A percentile compares a stretch with the other conserved stretches of the same genome.
Conservation (phyloP, 495 filamentous ascomycete species). For the Aspergillus affinis region DNA sequence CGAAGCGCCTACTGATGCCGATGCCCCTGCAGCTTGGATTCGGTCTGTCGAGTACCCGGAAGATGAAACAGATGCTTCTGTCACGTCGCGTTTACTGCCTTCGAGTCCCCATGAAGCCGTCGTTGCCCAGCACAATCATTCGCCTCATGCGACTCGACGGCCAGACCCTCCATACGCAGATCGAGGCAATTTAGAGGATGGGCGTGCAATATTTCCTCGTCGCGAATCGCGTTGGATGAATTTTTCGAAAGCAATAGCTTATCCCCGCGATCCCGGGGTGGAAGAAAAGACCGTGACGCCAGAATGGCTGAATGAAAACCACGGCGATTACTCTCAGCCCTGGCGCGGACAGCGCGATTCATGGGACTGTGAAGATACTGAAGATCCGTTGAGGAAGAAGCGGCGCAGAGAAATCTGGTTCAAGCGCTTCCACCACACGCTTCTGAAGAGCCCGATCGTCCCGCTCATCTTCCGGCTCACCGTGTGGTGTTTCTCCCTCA, state of each 20-base stretch:
- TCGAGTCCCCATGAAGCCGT: slow-evolving; percentile 50
- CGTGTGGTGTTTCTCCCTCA: slow-evolving; percentile 77
- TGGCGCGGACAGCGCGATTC: slow-evolving; percentile 50
- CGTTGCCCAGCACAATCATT: slow-evolving; percentile 61
- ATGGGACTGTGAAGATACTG: slow-evolving; percentile 41
- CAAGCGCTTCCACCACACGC: slow-evolving; percentile 52
- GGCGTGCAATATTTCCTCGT: slow-evolving; percentile 18
- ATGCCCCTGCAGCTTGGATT: slow-evolving; percentile 36
- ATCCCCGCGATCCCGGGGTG: slow-evolving; percentile 45
- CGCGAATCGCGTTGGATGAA: slow-evolving; percentile 60
- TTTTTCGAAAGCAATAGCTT: slow-evolving; percentile 56
- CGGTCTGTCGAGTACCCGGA: slow-evolving; percentile 34
- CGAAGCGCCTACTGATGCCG: slow-evolving; percentile 15
- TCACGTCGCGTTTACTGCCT: slow-evolving; percentile 38
- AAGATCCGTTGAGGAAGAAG: slow-evolving; percentile 44
- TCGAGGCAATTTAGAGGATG: slow-evolving; percentile 19
- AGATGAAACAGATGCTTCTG: slow-evolving; percentile 31
- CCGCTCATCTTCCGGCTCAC: slow-evolving; percentile 80
- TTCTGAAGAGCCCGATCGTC: slow-evolving; percentile 79
- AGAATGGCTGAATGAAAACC: slow-evolving; percentile 59
- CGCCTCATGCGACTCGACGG: slow-evolving; percentile 43
- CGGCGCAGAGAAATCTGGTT: slow-evolving; percentile 53
- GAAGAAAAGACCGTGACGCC: slow-evolving; percentile 53
- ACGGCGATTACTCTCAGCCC: slow-evolving; percentile 55
- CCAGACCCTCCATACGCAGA: slow-evolving; percentile 13